Evolutionary conservation across 2,329 filamentous ascomycete genomes (phyloP), one percentile per base, ranked within the genome.

Genomic region (Trichophyton simii): DNA sequence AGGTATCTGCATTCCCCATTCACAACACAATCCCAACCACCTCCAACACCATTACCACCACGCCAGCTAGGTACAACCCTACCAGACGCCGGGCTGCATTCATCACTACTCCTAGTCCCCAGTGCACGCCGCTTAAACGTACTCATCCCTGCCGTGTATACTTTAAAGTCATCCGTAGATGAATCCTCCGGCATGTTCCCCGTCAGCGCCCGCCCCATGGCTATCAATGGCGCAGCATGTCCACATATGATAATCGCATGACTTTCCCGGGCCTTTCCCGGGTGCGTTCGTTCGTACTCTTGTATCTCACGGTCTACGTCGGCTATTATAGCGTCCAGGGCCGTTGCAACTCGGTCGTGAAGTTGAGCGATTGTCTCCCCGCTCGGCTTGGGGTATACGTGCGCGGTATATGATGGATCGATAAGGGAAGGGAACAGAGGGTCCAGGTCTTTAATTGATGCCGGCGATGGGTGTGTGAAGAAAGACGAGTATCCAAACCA

Each of bases 1-100:
- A 97, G 77, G 74, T 92, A 95, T 63, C 82, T 86, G 69, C 91
- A 96, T 72, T 96, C 89, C 15, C 90, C 90, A 75, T 96, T 92
- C 60, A 83, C 71, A 63, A 84, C 81, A 70, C 90, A 91, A 46
- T 83, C 80, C 92, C 92, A 99, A 31, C 87, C 87, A 42, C 89
- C 90, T 28, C 80, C 78, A 44, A 91, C 82, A 20, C 87, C 87
- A 22, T 75, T 79, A 0, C 82, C 82, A 63, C 73, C 75, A 65
- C 75, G 80, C 86, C 86, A 89, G 3, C 74, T 69, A 18, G 70
- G 73, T 58, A 68, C 73, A 62, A 55, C 58, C 3, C 55, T 63
- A 42, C 62, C 65, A 41, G 34, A 59, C 54, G 60, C 52, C 31
- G 9, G 0, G 9, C 9, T 13, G 34, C 9, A 13, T 38, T 38